Evolutionary conservation across 495 filamentous ascomycete genomes (phyloP).

Genomic region (Hyaloscypha finlandica): DNA sequence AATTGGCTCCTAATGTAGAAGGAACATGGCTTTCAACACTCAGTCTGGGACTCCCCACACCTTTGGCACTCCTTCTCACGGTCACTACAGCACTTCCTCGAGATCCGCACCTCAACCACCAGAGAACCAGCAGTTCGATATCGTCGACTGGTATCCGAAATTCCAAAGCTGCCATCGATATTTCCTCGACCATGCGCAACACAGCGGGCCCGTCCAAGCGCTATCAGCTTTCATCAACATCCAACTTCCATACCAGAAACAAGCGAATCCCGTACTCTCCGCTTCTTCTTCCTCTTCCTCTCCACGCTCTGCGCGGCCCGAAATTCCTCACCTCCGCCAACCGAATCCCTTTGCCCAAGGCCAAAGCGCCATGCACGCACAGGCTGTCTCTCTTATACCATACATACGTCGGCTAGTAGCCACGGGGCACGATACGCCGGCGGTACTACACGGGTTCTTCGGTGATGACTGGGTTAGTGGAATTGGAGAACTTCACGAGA

Average conservation of each 20-base stretch:
- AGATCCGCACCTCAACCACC: constrained; percentile 1
- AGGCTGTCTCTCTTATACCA: constrained; percentile 73
- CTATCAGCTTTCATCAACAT: constrained; percentile 92
- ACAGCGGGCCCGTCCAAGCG: constrained; percentile 79
- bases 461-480: constrained; percentile 86
- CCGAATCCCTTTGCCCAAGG: constrained; percentile 29
- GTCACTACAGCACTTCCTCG: constrained; percentile 17
- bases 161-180: constrained; percentile 92
- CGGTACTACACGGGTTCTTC: constrained; percentile 90
- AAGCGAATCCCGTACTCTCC: constrained; percentile 36
- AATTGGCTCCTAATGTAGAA: background rate
- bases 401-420: constrained; percentile 90
- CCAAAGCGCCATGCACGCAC: constrained; percentile 22
- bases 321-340: constrained; percentile 31
- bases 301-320: constrained; percentile 31
- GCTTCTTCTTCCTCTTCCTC: constrained; percentile 15
- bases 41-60: constrained; percentile 11
- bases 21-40: constrained; percentile 25
- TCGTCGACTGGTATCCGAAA: constrained; percentile 90
- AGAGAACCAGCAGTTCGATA: constrained; percentile 59
- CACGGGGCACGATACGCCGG: constrained; percentile 85
- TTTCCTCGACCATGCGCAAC: constrained; percentile 92
- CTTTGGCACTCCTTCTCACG: constrained; percentile 4
- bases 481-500: constrained; percentile 80
- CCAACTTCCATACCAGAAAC: constrained; percentile 67